Percentiles rank a stretch among this genome's conserved stretches.
These are phyloP conservation scores for Tetraselmis chui DNA, from an alignment of 139 green algal species.

Conservation along the genomic window DNA sequence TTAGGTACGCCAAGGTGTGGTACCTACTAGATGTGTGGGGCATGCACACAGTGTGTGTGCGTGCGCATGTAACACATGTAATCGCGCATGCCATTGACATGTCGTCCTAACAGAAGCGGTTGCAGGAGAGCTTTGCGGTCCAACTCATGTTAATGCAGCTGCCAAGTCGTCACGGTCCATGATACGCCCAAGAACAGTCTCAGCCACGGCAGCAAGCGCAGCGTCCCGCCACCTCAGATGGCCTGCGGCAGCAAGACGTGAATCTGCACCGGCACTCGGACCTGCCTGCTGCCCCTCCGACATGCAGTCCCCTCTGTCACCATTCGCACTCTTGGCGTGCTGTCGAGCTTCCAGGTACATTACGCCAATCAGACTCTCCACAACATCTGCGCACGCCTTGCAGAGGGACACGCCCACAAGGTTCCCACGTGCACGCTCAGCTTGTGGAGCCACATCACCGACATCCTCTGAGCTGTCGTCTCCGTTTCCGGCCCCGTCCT, in stretches of 20 bases:
- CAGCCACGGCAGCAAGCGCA: not conserved
- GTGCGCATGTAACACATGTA: too few species aligned
- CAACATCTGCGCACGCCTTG: conserved; percentile 44
- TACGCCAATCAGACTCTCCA: conserved; percentile 40
- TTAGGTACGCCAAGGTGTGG: too few species aligned
- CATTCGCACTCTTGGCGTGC: not conserved
- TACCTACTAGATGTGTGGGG: too few species aligned
- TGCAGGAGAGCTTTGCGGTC: too few species aligned
- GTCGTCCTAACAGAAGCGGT: too few species aligned
- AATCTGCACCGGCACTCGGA: too few species aligned
- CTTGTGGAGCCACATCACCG: conserved; percentile 12
- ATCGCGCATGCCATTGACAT: too few species aligned
- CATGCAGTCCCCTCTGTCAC: not conserved
- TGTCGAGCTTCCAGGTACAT: conserved; percentile 40
- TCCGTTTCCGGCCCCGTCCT: too few species aligned
- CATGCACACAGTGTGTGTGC: too few species aligned
- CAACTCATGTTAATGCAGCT: not conserved
- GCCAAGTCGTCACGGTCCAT: not conserved
- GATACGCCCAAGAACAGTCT: not conserved
- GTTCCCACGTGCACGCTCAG: conserved; percentile 22
- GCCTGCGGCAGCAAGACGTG: too few species aligned
- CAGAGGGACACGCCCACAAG: not conserved
- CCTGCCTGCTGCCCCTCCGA: not conserved
- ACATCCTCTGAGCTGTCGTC: too few species aligned
- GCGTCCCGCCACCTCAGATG: not conserved